Base-by-base conservation (phyloP, 176 grass and related monocot species). In the Lolium perenne region DNA sequence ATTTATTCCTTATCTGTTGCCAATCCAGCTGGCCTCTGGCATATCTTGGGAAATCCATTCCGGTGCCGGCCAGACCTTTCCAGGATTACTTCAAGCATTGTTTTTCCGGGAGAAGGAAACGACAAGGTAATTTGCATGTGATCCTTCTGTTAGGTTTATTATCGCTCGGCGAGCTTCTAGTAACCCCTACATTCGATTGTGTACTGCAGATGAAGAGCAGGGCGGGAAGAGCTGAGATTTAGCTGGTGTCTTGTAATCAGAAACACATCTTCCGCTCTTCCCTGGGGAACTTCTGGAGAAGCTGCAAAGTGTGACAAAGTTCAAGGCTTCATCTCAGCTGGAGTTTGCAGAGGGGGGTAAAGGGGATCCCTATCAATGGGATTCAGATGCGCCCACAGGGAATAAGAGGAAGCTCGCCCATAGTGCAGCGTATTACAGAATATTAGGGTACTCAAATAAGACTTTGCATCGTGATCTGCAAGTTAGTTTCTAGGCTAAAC, bases 1-100 rank as follows among this genome's bases (percentile, higher is more conserved):
- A 76, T 47, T n/a, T 89, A 38, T 57, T 61, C 15, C 4, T 14
- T 57, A 15, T 43, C 56, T 32, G 66, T 66, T 40, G 71, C 66
- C 38, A 35, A 85, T 91, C 71, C 79, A 93, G 93, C 53, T 95
- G 93, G 93, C 93, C 93, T 25, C 71, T 93, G 25, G 88, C 85
- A 40, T 84, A 80, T 67, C 15, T 87, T 18, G 93, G 88, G 32
- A 95, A 95, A 79, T 84, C 79, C 68, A 77, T 95, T 64, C 93
- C 91, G 7, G 88, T 95, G 56, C 91, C 91, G 0, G 29, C 56
- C 47, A 91, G 62, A 64, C 86, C 91, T 41, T 83, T 92, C 40
- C 62, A 70, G 38, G 84, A 84, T 18, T 92, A 88, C 65, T 84
- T 93, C 38, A 76, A 60, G 75, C 79, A n/a, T 58, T 80, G 54